Base-by-base conservation (phyloP, 345 rosid genomes). In the Eucalyptus sp. region DNA sequence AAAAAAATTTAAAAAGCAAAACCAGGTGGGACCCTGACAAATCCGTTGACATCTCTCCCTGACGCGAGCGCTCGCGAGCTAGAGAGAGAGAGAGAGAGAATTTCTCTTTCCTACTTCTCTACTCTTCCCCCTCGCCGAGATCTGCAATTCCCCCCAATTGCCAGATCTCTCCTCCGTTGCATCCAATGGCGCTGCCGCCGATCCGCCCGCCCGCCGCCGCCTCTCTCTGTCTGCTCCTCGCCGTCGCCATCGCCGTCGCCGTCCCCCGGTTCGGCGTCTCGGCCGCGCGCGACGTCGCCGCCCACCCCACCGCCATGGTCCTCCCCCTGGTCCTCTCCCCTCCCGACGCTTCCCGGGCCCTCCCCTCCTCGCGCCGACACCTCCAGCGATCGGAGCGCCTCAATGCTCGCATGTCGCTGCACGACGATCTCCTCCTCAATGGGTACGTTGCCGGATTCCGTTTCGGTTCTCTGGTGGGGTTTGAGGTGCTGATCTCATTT, bases 381-480 rank as follows among this genome's bases (percentile, higher is more conserved):
- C 99, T 97, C 86, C 94, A 91, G 91, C 92, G 94, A 89, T 89
- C 96, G 83, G 90, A 89, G 27, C 89, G 92, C 83, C 94, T 94
- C 86, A 91, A 91, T 81, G 96, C 99, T 89, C 99, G 95, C 84
- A 96, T 97, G 99, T 91, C 96, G 88, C 99, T 97, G 91, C 92
- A 95, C 94, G 99, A 97, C 90, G 98, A 97, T 94, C 99, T 97
- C 89, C 96, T 96, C 50, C 94, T 90, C 88, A 93, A 94, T 93
- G 99, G 99, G 99, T 96, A 92, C 46, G 13, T 71, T 41, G 18
- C 52, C 27, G 10, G 54, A 50, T 50, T 43, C 18, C 25, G 51
- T 12, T 76, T 14, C 22, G 41, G 31, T 18, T 87, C 43, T 64
- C 20, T 17, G 3, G 49, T 48, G 60, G 85, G 44, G 66, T 33